Evolutionary conservation across 1,139 yeast species (phyloP).

Genomic region (Pneumocystis murina): DNA sequence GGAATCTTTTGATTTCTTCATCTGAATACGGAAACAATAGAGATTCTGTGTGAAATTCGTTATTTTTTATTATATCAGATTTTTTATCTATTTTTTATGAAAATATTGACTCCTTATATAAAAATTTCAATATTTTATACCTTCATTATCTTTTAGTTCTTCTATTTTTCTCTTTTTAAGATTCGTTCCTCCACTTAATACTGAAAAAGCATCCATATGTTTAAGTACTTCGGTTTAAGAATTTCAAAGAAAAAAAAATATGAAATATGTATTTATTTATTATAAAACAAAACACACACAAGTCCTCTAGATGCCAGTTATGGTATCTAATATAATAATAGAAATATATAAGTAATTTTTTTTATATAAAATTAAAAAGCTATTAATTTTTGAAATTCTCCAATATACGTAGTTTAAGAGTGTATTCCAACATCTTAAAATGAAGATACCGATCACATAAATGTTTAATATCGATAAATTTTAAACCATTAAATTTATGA

Average conservation of each 20-base stretch:
- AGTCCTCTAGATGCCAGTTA: too few species aligned
- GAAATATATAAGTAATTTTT: too few species aligned
- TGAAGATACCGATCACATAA: too few species aligned
- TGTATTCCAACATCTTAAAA: too few species aligned
- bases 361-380: too few species aligned
- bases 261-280: background rate
- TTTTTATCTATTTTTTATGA: background rate
- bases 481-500: too few species aligned
- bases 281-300: background rate
- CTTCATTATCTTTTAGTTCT: background rate
- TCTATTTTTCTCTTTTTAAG: conserved; percentile 19
- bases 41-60: background rate
- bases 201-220: conserved; percentile 11
- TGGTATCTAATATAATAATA: too few species aligned
- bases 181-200: conserved; percentile 19
- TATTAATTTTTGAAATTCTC: too few species aligned
- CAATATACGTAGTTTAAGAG: too few species aligned
- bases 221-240: too few species aligned
- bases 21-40: conserved; percentile 32
- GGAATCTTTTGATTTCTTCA: conserved; percentile 42
- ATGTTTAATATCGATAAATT: too few species aligned
- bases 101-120: background rate
- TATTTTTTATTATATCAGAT: background rate
- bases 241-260: too few species aligned
- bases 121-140: background rate